phyloP scores from a whole-genome alignment of 1,139 yeast genomes.

The Groenewaldozyma sp. region DNA sequence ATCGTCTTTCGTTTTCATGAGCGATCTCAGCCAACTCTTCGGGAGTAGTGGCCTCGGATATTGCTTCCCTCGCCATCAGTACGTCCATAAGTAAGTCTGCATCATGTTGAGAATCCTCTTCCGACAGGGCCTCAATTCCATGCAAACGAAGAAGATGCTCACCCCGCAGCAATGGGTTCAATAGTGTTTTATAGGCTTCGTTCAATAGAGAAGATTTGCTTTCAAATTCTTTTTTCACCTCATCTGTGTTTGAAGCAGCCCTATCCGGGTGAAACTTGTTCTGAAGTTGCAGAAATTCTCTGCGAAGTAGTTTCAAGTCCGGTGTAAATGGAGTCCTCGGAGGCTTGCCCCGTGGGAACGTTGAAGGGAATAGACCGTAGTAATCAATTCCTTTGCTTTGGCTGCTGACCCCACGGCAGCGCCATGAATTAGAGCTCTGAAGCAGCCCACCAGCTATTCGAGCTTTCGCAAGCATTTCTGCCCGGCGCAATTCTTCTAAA shows the following conservation, averaged over 20 bases:
- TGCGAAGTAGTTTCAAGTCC: constrained; percentile 46
- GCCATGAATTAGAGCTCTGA: no score
- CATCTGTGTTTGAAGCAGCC: constrained; percentile 27
- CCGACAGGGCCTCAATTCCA: constrained; percentile 32
- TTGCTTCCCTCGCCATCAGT: constrained; percentile 69
- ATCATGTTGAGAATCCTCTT: constrained; percentile 34
- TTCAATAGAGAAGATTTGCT: constrained; percentile 49
- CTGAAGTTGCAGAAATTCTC: constrained; percentile 69
- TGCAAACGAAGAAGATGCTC: constrained; percentile 42
- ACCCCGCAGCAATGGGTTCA: constrained; percentile 62
- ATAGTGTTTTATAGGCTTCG: constrained; percentile 62
- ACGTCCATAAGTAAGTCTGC: constrained; percentile 62
- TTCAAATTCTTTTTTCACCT: constrained; percentile 17
- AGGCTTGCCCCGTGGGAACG: constrained; percentile 63
- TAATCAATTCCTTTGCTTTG: no score
- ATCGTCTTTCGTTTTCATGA: constrained; percentile 47
- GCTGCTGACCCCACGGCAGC: no score
- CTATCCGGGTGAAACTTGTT: constrained; percentile 74
- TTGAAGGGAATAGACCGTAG: constrained; percentile 63
- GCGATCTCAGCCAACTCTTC: constrained; percentile 47
- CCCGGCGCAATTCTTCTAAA: no score
- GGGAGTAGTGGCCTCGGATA: constrained; percentile 54
- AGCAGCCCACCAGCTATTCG: no score
- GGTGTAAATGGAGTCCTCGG: constrained; percentile 53
- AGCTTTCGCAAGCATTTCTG: no score